These are phyloP conservation scores for Sphagnum magellanicum DNA, from an alignment of 228 moss, liverwort and hornwort genomes.

Conservation along the genomic window DNA sequence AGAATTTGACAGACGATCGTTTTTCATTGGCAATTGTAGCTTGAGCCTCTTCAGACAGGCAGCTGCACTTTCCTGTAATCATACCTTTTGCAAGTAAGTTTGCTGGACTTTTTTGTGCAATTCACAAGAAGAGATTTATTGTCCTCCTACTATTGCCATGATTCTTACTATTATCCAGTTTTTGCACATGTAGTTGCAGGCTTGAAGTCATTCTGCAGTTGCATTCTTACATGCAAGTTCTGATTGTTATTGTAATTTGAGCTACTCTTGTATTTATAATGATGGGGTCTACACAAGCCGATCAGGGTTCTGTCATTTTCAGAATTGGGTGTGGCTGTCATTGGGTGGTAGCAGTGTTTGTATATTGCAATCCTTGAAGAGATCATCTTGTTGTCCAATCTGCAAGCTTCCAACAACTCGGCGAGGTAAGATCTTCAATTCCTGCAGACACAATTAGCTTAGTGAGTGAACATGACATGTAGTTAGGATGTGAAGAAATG, in stretches of 20 bases:
- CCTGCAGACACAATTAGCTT: no score
- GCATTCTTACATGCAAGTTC: not conserved
- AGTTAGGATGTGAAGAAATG: no score
- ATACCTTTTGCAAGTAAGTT: conserved; percentile 44
- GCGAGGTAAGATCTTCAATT: conserved; percentile 15
- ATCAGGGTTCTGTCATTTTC: no score
- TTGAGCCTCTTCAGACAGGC: conserved; percentile 40
- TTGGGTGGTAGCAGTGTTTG: conserved; percentile 19
- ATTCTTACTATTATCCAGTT: not conserved
- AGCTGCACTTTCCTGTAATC: conserved; percentile 43
- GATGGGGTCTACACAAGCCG: no score
- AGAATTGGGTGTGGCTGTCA: not conserved
- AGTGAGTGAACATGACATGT: no score
- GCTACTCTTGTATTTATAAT: no score
- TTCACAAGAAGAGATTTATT: no score
- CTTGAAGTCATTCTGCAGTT: not conserved
- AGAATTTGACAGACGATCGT: not conserved
- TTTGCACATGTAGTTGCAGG: not conserved
- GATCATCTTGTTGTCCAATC: conserved; percentile 34
- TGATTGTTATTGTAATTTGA: not conserved
- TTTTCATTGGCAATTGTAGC: conserved; percentile 10
- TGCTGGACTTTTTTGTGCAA: no score
- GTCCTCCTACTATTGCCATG: not conserved
- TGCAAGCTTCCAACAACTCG: conserved; percentile 34
- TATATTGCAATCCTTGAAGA: conserved; percentile 34